A percentile compares a stretch with the other conserved stretches of the same genome.
phyloP scores from a whole-genome alignment of 768 basidiomycete genomes.

The Rhodotorula diobovata region DNA sequence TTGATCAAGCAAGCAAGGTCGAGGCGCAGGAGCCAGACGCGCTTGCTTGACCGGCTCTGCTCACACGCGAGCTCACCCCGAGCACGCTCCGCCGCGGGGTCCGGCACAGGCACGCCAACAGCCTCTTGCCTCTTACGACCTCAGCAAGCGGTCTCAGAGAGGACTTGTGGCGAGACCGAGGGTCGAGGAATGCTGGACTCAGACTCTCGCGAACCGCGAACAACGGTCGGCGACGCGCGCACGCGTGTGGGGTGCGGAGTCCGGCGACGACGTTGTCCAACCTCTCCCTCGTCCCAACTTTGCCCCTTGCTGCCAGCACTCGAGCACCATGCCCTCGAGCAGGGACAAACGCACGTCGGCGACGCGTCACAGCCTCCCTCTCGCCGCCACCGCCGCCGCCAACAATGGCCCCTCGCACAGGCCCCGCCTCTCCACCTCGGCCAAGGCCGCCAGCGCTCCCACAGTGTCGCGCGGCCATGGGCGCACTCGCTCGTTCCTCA shows the following conservation, averaged over 20 bases:
- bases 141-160: background rate
- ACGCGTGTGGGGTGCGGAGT: too few species aligned
- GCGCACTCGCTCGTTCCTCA: slow-evolving; percentile 1
- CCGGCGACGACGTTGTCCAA: too few species aligned
- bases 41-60: too few species aligned
- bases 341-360: background rate
- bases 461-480: background rate
- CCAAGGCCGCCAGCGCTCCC: background rate
- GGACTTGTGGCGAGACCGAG: too few species aligned
- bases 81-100: too few species aligned
- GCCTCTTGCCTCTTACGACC: too few species aligned
- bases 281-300: background rate
- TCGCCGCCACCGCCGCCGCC: background rate
- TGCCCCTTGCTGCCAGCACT: background rate
- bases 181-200: background rate
- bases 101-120: too few species aligned
- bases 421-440: background rate
- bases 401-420: background rate
- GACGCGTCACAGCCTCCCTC: background rate
- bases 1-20: too few species aligned
- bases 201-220: too few species aligned
- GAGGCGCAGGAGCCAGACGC: too few species aligned
- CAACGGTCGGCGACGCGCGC: too few species aligned
- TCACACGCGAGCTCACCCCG: too few species aligned
- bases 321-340: background rate